Conservation (phyloP, 768 basidiomycete species). For the Rhizopogon vesiculosus region DNA sequence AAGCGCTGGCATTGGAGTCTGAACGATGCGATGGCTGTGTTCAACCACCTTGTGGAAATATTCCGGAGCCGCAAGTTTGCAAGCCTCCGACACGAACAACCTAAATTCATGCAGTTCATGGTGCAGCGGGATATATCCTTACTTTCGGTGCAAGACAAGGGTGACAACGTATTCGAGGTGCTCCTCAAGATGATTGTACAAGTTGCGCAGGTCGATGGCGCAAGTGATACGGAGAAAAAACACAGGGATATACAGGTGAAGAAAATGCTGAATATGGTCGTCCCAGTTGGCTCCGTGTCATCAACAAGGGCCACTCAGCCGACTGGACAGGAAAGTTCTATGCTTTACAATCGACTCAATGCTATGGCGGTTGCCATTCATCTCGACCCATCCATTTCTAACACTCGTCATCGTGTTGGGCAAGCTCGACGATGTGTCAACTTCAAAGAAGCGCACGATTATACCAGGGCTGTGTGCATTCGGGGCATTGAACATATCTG, state of each 20-base stretch:
- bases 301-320: conserved; percentile 55
- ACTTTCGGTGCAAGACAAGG: conserved; percentile 42
- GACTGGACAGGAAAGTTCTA: conserved; percentile 53
- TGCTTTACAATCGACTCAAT: conserved; percentile 79
- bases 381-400: conserved; percentile 50
- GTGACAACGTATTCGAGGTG: conserved; percentile 72
- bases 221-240: conserved; percentile 24
- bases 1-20: conserved; percentile 77
- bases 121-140: conserved; percentile 47
- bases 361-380: conserved; percentile 67
- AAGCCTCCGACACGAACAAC: conserved; percentile 55
- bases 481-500: conserved; percentile 71
- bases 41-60: conserved; percentile 62
- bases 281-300: conserved; percentile 66
- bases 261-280: conserved; percentile 66
- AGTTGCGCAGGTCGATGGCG: conserved; percentile 36
- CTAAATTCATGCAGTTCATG: conserved; percentile 73
- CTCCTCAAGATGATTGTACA: conserved; percentile 81
- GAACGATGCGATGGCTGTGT: conserved; percentile 47
- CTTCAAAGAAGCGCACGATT: conserved; percentile 60
- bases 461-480: conserved; percentile 66
- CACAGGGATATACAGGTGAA: conserved; percentile 43
- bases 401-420: conserved; percentile 49
- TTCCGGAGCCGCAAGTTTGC: conserved; percentile 76
- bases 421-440: conserved; percentile 63